Evolutionary conservation across 106 monocot genomes (phyloP), one percentile per base, ranked within the genome.

Genomic region (Apostasia shenzhenica): DNA sequence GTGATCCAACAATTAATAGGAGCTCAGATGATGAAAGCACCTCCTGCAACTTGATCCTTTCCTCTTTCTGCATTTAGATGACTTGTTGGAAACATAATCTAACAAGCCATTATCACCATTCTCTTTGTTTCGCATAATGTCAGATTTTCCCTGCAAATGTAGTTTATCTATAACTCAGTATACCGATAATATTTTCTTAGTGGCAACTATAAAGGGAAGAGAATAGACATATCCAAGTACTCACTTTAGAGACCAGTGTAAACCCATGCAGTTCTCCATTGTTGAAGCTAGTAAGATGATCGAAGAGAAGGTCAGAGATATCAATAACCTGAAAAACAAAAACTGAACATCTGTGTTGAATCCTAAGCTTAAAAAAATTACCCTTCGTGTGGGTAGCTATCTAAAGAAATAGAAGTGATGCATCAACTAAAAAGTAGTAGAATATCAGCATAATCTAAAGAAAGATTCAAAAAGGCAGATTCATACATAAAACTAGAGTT

Each of bases 311-410:
- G 41, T 86, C 78, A 55, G 91, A 91, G 58, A 95, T 71, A 67
- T 95, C 91, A 57, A 73, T 55, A 75, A 88, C 87, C 94, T 94
- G 71, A 79, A 12, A 80, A 45, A 41, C 39, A 70, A 1, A 72
- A 76, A 41, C 2, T 48, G 4, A 77, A 61, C 6, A 46, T 48
- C 0, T 1, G 62, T 6, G n/a, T 41, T 9, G 44, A 67, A 5
- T 68, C 53, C 10, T 48, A 11, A 53, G 53, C 9, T 52, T 1
- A 41, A 54, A 41, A 50, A 38, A n/a, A 68, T 42, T 3, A 69
- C 45, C 6, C 14, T 57, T 55, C 26, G 26, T 26, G 26, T 26
- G 26, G 26, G 26, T 26, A 26, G 26, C 26, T 26, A 26, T 26
- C 26, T 26, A 26, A 26, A 26, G 26, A 26, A 26, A 26, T 26